Conservation (phyloP, 306 rosid species). For the Oemleria cerasiformis region DNA sequence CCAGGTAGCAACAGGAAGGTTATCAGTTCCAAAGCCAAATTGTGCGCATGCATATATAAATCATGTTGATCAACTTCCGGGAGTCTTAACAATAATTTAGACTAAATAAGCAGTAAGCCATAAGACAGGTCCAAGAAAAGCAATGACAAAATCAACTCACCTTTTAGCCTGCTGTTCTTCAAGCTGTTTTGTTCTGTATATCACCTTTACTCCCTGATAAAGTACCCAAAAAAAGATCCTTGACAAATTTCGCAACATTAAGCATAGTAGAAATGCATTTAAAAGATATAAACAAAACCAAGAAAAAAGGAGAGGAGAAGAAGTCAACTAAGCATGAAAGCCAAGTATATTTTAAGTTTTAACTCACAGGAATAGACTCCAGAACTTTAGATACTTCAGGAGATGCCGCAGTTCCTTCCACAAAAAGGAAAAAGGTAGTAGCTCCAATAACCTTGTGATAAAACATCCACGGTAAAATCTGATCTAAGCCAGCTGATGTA, state of each 20-base stretch:
- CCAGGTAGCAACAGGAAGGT: background rate
- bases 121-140: slow-evolving; percentile 2
- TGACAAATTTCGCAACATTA: slow-evolving; percentile 1
- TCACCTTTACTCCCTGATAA: slow-evolving; percentile 85
- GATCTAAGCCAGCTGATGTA: slow-evolving; percentile 91
- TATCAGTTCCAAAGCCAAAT: background rate
- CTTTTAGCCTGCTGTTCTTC: slow-evolving; percentile 94
- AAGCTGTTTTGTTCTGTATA: slow-evolving; percentile 83
- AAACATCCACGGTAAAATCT: slow-evolving; percentile 98
- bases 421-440: slow-evolving; percentile 72
- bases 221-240: slow-evolving; percentile 20
- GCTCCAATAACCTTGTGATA: slow-evolving; percentile 93
- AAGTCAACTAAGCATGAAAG: background rate
- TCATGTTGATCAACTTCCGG: background rate
- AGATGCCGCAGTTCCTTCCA: slow-evolving; percentile 96
- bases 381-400: slow-evolving; percentile 71
- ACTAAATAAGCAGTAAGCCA: background rate
- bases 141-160: slow-evolving; percentile 39
- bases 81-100: background rate
- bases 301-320: slow-evolving; percentile 16
- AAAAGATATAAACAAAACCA: background rate
- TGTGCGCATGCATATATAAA: background rate
- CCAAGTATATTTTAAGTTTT: slow-evolving; percentile 17
- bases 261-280: slow-evolving; percentile 19
- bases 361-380: slow-evolving; percentile 86